Conservation (phyloP, 192 early-diverging fungal species). For the Entomortierella parvispora region DNA sequence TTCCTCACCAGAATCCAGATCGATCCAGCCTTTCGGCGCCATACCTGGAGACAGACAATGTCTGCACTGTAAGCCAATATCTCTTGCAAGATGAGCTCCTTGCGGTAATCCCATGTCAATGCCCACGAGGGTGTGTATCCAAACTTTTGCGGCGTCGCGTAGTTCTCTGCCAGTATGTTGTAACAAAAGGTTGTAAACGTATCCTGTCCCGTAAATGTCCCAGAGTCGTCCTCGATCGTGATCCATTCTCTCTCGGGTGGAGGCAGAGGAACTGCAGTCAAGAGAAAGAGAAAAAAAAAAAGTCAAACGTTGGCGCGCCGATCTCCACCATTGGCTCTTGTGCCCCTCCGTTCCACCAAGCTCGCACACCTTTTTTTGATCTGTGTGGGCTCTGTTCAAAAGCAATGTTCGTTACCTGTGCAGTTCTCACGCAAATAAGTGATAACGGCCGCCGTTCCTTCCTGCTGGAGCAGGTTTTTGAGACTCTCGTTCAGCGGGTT, state of each 20-base stretch:
- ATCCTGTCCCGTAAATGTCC: slow-evolving; percentile 68
- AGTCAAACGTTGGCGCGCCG: too few relatives aligned
- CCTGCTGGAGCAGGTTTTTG: slow-evolving; percentile 83
- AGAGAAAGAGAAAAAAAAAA: neutral
- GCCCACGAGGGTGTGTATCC: slow-evolving; percentile 97
- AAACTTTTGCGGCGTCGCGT: slow-evolving; percentile 88
- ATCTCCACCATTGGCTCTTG: too few relatives aligned
- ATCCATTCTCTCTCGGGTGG: slow-evolving; percentile 95
- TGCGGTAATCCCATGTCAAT: slow-evolving; percentile 92
- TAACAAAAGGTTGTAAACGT: slow-evolving; percentile 91
- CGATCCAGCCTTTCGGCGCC: neutral
- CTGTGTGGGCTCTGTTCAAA: too few relatives aligned
- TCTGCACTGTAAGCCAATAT: slow-evolving; percentile 89
- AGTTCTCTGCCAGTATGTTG: slow-evolving; percentile 92
- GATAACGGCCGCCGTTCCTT: slow-evolving; percentile 86
- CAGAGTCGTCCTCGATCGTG: slow-evolving; percentile 75
- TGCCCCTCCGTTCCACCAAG: too few relatives aligned
- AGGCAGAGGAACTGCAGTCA: slow-evolving; percentile 66
- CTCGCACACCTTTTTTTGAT: too few relatives aligned
- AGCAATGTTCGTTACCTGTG: slow-evolving; percentile 63
- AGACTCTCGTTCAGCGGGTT: slow-evolving; percentile 91
- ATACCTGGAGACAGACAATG: slow-evolving; percentile 90
- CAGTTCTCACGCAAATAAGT: slow-evolving; percentile 89
- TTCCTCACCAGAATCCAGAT: slow-evolving; percentile 1
- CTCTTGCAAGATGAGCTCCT: slow-evolving; percentile 87